phyloP scores from a whole-genome alignment of 441 rosid genomes.

The Bocquillonia castaneifolia region DNA sequence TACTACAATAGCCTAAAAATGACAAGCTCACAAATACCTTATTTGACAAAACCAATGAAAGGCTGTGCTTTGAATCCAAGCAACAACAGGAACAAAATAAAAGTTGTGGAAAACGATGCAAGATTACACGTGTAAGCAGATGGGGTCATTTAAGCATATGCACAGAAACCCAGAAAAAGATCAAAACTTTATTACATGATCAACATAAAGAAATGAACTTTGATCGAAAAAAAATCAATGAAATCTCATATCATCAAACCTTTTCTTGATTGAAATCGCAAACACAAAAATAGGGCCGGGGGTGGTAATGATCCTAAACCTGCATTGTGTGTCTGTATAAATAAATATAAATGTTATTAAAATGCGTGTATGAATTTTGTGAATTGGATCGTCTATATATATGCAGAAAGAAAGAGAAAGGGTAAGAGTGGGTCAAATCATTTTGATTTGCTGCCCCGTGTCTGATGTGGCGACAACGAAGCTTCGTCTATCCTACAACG shows the following conservation, averaged over 20 bases:
- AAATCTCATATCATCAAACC: not conserved
- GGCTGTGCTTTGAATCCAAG: not conserved
- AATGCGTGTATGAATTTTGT: too few relatives aligned
- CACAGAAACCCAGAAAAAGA: not conserved
- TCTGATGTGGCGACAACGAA: constrained; percentile 18
- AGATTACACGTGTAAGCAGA: constrained; percentile 8
- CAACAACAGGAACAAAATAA: not conserved
- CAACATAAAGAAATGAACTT: not conserved
- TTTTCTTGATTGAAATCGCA: constrained; percentile 31
- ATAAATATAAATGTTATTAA: too few relatives aligned
- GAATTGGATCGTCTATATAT: too few relatives aligned
- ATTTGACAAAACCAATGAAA: not conserved
- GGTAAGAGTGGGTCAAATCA: constrained; percentile 19
- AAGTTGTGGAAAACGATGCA: not conserved
- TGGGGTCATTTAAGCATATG: too few relatives aligned
- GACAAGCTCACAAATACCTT: too few relatives aligned
- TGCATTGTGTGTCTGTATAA: constrained; percentile 7
- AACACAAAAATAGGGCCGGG: too few relatives aligned
- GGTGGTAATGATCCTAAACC: constrained; percentile 18
- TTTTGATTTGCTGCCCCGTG: constrained; percentile 26
- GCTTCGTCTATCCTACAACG: not conserved
- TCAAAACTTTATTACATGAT: not conserved
- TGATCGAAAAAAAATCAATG: not conserved
- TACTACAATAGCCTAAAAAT: too few relatives aligned
- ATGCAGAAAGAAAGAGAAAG: not conserved